A percentile compares a stretch with the other conserved stretches of the same genome.
phyloP scores from a whole-genome alignment of 208 protist species.

The Willaertia magna region DNA sequence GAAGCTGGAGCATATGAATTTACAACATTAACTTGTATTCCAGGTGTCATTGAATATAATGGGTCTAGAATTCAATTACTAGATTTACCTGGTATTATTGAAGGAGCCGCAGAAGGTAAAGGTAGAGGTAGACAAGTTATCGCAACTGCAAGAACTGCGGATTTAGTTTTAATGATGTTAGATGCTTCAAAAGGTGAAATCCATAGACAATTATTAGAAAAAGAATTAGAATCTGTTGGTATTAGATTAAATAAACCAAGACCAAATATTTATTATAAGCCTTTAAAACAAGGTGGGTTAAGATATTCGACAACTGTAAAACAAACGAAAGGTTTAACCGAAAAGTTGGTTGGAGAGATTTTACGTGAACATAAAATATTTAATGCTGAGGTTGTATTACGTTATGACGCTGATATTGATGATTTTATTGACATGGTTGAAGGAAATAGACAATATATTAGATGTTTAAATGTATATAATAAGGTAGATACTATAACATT shows the following conservation, averaged over 20 bases:
- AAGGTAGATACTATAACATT: conserved; percentile 96
- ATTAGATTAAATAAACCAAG: conserved; percentile 92
- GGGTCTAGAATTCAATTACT: conserved; percentile 82
- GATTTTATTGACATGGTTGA: conserved; percentile 96
- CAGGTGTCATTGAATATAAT: conserved; percentile 87
- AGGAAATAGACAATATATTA: conserved; percentile 87
- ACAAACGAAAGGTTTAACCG: conserved; percentile 68
- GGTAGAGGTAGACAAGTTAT: conserved; percentile 96
- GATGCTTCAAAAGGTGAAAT: conserved; percentile 90
- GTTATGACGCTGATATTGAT: conserved; percentile 77
- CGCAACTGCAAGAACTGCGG: conserved; percentile 83
- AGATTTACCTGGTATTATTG: conserved; percentile 95
- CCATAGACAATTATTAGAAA: conserved; percentile 82
- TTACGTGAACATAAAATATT: conserved; percentile 78
- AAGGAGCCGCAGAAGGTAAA: conserved; percentile 97
- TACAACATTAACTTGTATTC: conserved; percentile 95
- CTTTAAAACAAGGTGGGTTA: conserved; percentile 64
- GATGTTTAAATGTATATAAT: conserved; percentile 90
- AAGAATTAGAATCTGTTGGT: conserved; percentile 94
- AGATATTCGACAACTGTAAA: conserved; percentile 58
- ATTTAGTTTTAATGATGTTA: conserved; percentile 93
- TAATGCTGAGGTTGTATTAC: conserved; percentile 84
- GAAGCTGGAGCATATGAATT: conserved; percentile 96
- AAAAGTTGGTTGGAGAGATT: conserved; percentile 61
- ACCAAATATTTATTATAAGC: conserved; percentile 85